phyloP scores from a whole-genome alignment of 345 rosid species.

The Populus nigra region DNA sequence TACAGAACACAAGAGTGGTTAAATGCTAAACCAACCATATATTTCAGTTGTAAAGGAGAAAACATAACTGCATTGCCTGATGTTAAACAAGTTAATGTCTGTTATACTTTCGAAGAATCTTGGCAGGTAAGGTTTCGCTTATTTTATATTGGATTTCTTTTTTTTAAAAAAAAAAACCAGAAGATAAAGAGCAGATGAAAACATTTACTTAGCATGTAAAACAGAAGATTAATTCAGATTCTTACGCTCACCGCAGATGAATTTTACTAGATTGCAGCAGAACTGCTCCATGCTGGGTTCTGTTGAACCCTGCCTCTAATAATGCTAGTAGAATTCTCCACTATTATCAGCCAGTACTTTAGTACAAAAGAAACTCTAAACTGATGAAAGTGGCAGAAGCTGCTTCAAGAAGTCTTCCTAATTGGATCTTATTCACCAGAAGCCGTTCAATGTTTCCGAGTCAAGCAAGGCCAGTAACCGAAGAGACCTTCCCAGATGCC shows the following conservation, averaged over 20 bases:
- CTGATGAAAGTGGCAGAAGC: not conserved
- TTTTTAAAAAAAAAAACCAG: no score
- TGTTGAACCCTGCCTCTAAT: not conserved
- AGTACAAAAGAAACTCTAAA: not conserved
- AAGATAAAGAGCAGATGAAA: not conserved
- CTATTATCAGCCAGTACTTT: not conserved
- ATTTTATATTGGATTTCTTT: no score
- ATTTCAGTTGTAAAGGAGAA: conserved; percentile 31
- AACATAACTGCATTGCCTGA: conserved; percentile 24
- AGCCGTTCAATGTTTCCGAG: conserved; percentile 1
- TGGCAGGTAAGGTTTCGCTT: conserved; percentile 16
- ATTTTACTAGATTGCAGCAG: not conserved
- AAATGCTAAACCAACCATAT: conserved; percentile 16
- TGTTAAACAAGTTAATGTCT: conserved; percentile 22
- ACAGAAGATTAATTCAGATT: no score
- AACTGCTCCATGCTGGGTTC: not conserved
- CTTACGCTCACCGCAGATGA: no score
- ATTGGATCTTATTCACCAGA: not conserved
- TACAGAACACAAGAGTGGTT: conserved; percentile 28
- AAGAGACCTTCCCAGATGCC: conserved; percentile 26
- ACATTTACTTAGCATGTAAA: not conserved
- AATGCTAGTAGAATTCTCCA: no score
- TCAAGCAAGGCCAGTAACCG: conserved; percentile 42
- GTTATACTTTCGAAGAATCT: conserved; percentile 30
- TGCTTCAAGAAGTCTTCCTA: not conserved